Evolutionary conservation across 2,329 filamentous ascomycete species (phyloP), one percentile per base, ranked within the genome.

Genomic region (Ceratocystis variospora): DNA sequence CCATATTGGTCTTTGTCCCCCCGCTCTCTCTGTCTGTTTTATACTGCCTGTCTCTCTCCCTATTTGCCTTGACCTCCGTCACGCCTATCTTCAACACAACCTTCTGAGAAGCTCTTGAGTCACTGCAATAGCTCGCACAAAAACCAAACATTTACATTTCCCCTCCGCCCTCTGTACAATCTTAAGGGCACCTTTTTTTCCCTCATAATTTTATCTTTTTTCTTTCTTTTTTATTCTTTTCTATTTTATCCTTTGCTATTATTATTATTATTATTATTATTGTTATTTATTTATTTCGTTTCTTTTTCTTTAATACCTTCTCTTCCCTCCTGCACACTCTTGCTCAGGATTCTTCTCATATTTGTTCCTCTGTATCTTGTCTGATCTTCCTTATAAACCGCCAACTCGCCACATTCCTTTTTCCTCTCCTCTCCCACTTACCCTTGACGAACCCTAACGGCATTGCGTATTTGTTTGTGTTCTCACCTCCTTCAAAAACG

Each of bases 211-310:
- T 28, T 28, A 28, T 28, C 28, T 3, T 28, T 28, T 28, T 44
- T 62, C 4, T 62, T 25, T 46, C 19, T 25, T 46, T 19, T 44
- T n/a, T 31, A 50, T 28, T 63, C 50, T 44, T 37, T 12, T 44
- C 10, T 45, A 25, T 45, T 57, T 65, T 63, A 63, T 62, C 62
- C 31, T 48, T 65, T 63, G n/a, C 50, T 19, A n/a, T 19, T 64
- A 57, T 64, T 50, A n/a, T 50, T 41, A 1, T 64, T 28, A 31
- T 41, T 37, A n/a, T n/a, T n/a, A n/a, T n/a, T n/a, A n/a, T n/a
- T n/a, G n/a, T 64, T 44, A 28, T 41, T 50, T n/a, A 25, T 25
- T 55, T 37, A 12, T 61, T 59, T 57, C 4, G 37, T 62, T 48
- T 22, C 22, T 17, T 50, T 50, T 25, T 19, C 22, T 63, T 63